phyloP scores from a whole-genome alignment of 1,284 basidiomycete species.

The Cutaneotrichosporon sp. region DNA sequence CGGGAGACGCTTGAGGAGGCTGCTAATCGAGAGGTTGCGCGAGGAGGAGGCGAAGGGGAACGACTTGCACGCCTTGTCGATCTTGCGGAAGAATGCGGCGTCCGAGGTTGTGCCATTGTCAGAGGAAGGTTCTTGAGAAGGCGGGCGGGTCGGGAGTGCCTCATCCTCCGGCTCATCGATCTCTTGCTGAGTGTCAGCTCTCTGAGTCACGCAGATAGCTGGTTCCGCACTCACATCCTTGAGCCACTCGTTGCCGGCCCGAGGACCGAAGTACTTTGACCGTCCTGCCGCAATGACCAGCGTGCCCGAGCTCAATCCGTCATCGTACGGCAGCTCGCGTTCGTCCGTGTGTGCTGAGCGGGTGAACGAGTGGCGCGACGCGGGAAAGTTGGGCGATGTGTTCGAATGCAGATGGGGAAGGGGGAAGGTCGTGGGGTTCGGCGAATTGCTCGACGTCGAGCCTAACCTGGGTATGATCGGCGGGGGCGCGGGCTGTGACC shows the following conservation, averaged over 20 bases:
- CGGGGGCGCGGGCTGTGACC: not conserved
- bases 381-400: not conserved
- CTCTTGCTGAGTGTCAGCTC: slow-evolving; percentile 23
- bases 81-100: slow-evolving; percentile 2
- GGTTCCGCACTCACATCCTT: slow-evolving; percentile 27
- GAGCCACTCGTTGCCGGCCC: slow-evolving; percentile 39
- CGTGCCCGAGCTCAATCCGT: slow-evolving; percentile 31
- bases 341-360: slow-evolving; percentile 10
- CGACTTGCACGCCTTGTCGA: slow-evolving; percentile 1
- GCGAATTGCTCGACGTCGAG: not conserved
- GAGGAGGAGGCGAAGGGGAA: slow-evolving; percentile 27
- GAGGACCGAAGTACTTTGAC: slow-evolving; percentile 34
- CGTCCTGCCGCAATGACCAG: slow-evolving; percentile 32
- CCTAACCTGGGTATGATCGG: not conserved
- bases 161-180: slow-evolving; percentile 14
- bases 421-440: not conserved
- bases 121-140: not conserved
- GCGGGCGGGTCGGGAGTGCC: not conserved
- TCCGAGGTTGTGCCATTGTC: not conserved
- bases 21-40: slow-evolving; percentile 10
- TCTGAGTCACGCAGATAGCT: not conserved
- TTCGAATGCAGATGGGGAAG: no score
- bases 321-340: slow-evolving; percentile 10
- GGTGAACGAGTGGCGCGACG: not conserved
- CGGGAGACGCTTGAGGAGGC: slow-evolving; percentile 26